These are phyloP conservation scores for Lasiosphaeria hispida DNA, from an alignment of 495 filamentous ascomycete genomes.

Conservation along the genomic window DNA sequence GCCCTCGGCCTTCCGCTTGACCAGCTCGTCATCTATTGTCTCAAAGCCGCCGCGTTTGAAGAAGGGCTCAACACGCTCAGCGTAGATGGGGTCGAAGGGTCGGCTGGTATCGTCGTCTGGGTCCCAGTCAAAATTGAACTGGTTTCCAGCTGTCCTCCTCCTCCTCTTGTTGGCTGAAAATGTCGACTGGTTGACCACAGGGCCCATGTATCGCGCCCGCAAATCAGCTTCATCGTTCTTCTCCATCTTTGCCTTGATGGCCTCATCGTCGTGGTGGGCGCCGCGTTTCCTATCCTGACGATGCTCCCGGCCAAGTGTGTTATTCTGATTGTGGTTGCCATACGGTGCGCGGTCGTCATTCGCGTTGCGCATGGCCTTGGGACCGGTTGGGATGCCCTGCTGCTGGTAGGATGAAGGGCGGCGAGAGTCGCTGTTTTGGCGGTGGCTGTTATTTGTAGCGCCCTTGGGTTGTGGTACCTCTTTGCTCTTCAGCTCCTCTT, in stretches of 20 bases:
- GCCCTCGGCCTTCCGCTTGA: conserved; percentile 72
- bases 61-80: conserved; percentile 59
- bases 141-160: conserved; percentile 87
- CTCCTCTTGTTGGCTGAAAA: conserved; percentile 98
- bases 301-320: conserved; percentile 15
- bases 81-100: conserved; percentile 88
- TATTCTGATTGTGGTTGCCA: too few relatives aligned
- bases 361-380: conserved; percentile 67
- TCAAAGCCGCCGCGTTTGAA: conserved; percentile 85
- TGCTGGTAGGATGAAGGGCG: conserved; percentile 27
- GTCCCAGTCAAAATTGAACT: conserved; percentile 99
- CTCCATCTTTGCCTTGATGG: conserved; percentile 58
- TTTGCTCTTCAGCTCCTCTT: conserved; percentile 63
- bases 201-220: conserved; percentile 87
- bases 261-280: conserved; percentile 42
- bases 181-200: conserved; percentile 79
- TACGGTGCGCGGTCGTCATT: conserved; percentile 56
- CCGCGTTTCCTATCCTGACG: conserved; percentile 24
- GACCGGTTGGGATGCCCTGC: conserved; percentile 67
- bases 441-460: conserved; percentile 18
- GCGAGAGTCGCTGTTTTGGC: conserved; percentile 21
- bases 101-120: conserved; percentile 88
- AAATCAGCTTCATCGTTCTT: conserved; percentile 76
- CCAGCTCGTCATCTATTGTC: conserved; percentile 59
- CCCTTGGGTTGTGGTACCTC: conserved; percentile 44